These are phyloP conservation scores for Termitomyces sp. DNA, from an alignment of 768 basidiomycete species.

Conservation along the genomic window DNA sequence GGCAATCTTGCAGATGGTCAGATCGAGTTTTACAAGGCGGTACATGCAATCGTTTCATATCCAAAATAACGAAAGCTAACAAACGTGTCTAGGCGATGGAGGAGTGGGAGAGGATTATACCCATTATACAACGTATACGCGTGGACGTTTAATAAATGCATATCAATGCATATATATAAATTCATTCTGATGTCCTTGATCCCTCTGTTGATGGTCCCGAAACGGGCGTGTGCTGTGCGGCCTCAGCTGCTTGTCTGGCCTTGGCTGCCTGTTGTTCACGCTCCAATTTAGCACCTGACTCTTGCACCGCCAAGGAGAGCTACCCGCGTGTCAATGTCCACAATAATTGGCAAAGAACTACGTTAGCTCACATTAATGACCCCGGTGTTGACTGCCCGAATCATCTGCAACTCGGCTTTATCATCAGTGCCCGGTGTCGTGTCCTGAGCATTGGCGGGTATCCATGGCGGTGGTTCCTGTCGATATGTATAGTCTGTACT, in stretches of 20 bases:
- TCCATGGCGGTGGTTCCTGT: slow-evolving; percentile 73
- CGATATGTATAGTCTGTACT: not conserved
- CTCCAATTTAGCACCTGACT: slow-evolving; percentile 65
- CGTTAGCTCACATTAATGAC: slow-evolving; percentile 59
- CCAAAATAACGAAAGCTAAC: not conserved
- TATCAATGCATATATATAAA: slow-evolving; percentile 1
- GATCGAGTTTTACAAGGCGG: slow-evolving; percentile 90
- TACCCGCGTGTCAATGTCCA: slow-evolving; percentile 18
- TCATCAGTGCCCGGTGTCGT: slow-evolving; percentile 66
- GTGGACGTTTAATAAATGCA: slow-evolving; percentile 67
- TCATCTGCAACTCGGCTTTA: slow-evolving; percentile 63
- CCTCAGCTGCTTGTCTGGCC: slow-evolving; percentile 3
- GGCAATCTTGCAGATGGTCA: slow-evolving; percentile 88
- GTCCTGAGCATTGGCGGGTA: slow-evolving; percentile 64
- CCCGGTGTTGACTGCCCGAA: slow-evolving; percentile 80
- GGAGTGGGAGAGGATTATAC: slow-evolving; percentile 95
- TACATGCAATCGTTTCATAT: slow-evolving; percentile 24
- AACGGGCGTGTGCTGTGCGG: not conserved
- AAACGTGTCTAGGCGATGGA: slow-evolving; percentile 69
- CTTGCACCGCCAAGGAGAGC: slow-evolving; percentile 77
- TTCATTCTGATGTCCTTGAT: not conserved
- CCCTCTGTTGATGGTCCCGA: not conserved
- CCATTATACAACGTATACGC: slow-evolving; percentile 88
- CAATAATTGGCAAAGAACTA: not conserved
- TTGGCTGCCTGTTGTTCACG: slow-evolving; percentile 25